phyloP scores from a whole-genome alignment of 2,329 filamentous ascomycete genomes.

The Fusarium albidum region DNA sequence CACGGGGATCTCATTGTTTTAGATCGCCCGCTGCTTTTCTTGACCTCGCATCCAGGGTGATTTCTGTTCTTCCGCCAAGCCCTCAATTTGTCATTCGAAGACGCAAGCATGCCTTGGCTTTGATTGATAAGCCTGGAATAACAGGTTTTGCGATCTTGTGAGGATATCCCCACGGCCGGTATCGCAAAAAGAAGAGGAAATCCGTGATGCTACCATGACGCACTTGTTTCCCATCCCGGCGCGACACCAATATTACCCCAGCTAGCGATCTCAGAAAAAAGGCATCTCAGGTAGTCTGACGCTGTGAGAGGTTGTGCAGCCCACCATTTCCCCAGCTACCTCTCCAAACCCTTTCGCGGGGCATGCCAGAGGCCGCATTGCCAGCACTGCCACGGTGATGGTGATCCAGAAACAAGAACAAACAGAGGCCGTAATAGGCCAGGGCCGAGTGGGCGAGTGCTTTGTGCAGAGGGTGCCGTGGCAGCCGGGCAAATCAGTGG shows the following conservation, averaged over 20 bases:
- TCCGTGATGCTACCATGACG: conserved; percentile 28
- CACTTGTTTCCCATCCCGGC: conserved; percentile 11
- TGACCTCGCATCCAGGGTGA: neutral
- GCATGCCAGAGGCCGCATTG: too few relatives aligned
- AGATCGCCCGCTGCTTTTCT: neutral
- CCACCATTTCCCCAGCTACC: too few relatives aligned
- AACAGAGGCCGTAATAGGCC: too few relatives aligned
- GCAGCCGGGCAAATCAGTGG: conserved; percentile 4
- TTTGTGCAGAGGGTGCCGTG: too few relatives aligned
- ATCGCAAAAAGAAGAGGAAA: conserved; percentile 2
- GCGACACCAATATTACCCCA: conserved; percentile 11
- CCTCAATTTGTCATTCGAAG: neutral
- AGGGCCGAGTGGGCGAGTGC: too few relatives aligned
- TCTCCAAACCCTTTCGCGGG: too few relatives aligned
- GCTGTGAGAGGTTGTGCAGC: conserved; percentile 29
- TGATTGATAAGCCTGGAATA: neutral
- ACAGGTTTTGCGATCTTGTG: conserved; percentile 8
- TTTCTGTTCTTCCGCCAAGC: neutral
- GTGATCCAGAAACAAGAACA: too few relatives aligned
- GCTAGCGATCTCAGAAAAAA: conserved; percentile 2
- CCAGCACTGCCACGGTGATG: too few relatives aligned
- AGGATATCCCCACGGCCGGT: conserved; percentile 4
- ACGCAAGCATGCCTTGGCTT: neutral
- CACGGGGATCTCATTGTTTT: neutral
- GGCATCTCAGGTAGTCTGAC: conserved; percentile 15